Conservation (phyloP, 1,284 basidiomycete genomes). For the Cutaneotrichosporon curvatum region DNA sequence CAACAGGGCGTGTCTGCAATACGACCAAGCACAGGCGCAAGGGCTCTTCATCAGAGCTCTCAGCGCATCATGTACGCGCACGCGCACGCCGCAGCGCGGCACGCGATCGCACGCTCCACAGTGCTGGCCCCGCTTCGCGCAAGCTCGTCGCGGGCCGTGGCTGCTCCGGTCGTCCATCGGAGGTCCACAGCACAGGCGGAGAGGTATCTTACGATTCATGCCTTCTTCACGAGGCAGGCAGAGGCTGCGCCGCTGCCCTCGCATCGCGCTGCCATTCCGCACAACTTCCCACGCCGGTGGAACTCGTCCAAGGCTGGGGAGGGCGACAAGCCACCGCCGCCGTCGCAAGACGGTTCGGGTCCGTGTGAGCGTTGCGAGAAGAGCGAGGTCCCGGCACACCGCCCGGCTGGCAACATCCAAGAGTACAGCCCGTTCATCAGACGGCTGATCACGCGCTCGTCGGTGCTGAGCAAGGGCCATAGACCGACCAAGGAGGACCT, state of each 20-base stretch:
- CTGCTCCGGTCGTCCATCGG: too few relatives aligned
- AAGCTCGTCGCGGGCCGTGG: too few relatives aligned
- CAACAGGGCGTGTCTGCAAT: too few relatives aligned
- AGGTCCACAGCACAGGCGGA: conserved; percentile 14
- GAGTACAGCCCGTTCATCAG: conserved; percentile 75
- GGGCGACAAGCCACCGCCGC: not conserved
- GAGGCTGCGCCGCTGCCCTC: not conserved
- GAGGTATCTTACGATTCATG: conserved; percentile 19
- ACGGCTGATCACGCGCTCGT: conserved; percentile 50
- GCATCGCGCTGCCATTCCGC: too few relatives aligned
- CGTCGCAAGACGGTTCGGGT: too few relatives aligned
- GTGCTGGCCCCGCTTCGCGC: too few relatives aligned
- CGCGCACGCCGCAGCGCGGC: too few relatives aligned
- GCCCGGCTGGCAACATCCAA: conserved; percentile 23
- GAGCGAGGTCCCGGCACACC: not conserved
- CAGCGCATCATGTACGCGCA: too few relatives aligned
- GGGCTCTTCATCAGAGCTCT: too few relatives aligned
- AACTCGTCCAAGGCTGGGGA: not conserved
- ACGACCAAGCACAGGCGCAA: too few relatives aligned
- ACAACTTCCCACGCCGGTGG: not conserved
- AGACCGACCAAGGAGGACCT: conserved; percentile 81
- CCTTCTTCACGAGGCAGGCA: conserved; percentile 51
- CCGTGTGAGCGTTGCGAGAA: not conserved
- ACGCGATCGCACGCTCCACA: too few relatives aligned
- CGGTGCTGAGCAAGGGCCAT: conserved; percentile 44